These are phyloP conservation scores for Fraxinus anomala DNA, from an alignment of 257 asterid species.

Conservation along the genomic window DNA sequence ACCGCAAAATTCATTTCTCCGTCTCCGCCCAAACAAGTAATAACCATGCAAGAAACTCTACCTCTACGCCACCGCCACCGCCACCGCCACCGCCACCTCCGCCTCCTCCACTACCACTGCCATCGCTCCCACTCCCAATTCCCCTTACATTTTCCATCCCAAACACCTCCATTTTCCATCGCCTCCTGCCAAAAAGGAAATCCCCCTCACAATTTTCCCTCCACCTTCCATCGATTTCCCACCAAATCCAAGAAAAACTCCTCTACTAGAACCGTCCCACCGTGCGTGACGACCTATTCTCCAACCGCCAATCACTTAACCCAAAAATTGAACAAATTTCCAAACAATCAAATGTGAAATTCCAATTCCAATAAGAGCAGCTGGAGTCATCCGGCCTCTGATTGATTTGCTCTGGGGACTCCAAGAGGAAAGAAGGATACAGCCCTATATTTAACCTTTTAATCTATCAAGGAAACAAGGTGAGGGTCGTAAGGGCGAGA, in stretches of 20 bases:
- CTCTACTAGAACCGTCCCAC: conserved; percentile 31
- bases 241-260: conserved; percentile 53
- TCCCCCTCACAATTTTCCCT: conserved; percentile 29
- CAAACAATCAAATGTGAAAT: too few species aligned
- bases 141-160: conserved; percentile 38
- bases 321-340: too few species aligned
- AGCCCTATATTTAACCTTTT: conserved; percentile 86
- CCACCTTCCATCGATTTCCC: conserved; percentile 24
- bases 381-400: conserved; percentile 85
- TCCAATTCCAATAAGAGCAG: conserved; percentile 55
- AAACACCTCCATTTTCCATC: conserved; percentile 27
- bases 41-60: conserved; percentile 15
- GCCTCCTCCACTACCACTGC: conserved; percentile 16
- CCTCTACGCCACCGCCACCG: background rate
- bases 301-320: too few species aligned
- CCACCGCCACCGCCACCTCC: background rate
- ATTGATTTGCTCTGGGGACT: conserved; percentile 83
- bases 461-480: conserved; percentile 89
- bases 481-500: conserved; percentile 79
- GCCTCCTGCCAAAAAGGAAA: conserved; percentile 25
- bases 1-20: conserved; percentile 28
- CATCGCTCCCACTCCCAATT: conserved; percentile 37
- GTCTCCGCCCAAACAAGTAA: conserved; percentile 22
- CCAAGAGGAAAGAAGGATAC: conserved; percentile 95
- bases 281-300: too few species aligned